Evolutionary conservation across 306 rosid genomes (phyloP).

Genomic region (Sesbania bispinosa): DNA sequence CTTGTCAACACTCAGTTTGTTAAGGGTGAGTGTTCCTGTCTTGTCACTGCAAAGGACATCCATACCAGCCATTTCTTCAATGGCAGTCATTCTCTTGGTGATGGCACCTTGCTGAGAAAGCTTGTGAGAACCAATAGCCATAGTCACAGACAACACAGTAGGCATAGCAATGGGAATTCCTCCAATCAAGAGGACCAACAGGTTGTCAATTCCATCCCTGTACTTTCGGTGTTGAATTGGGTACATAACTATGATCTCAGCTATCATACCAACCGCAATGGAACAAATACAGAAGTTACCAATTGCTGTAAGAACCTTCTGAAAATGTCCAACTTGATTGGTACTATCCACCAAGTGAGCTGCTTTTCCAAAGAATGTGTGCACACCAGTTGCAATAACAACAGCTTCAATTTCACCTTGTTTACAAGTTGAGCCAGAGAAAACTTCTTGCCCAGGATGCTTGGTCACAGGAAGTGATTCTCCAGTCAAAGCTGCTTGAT

Average conservation of each 20-base stretch:
- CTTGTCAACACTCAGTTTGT: slow-evolving; percentile 85
- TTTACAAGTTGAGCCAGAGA: slow-evolving; percentile 98
- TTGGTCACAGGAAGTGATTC: slow-evolving; percentile 96
- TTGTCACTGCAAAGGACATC: slow-evolving; percentile 99
- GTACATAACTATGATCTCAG: slow-evolving; percentile 92
- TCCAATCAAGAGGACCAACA: slow-evolving; percentile 90
- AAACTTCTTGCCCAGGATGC: slow-evolving; percentile 87
- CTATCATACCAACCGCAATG: slow-evolving; percentile 81
- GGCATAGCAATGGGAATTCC: slow-evolving; percentile 99
- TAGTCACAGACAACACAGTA: slow-evolving; percentile 95
- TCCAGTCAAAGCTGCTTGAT: slow-evolving; percentile 95
- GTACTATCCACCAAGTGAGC: slow-evolving; percentile 98
- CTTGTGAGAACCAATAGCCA: slow-evolving; percentile 98
- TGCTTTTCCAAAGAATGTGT: slow-evolving; percentile 97
- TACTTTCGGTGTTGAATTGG: slow-evolving; percentile 83
- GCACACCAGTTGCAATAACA: slow-evolving; percentile 97
- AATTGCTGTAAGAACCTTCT: slow-evolving; percentile 83
- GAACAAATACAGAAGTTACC: slow-evolving; percentile 97
- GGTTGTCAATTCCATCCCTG: slow-evolving; percentile 85
- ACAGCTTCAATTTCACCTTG: slow-evolving; percentile 98
- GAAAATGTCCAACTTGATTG: slow-evolving; percentile 98
- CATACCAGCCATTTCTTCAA: slow-evolving; percentile 99
- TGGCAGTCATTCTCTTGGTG: slow-evolving; percentile 98
- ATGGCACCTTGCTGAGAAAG: slow-evolving; percentile 96
- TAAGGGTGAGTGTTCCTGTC: slow-evolving; percentile 95